These are phyloP conservation scores for Amphicarpaea edgeworthii DNA, from an alignment of 306 rosid species.

Conservation along the genomic window DNA sequence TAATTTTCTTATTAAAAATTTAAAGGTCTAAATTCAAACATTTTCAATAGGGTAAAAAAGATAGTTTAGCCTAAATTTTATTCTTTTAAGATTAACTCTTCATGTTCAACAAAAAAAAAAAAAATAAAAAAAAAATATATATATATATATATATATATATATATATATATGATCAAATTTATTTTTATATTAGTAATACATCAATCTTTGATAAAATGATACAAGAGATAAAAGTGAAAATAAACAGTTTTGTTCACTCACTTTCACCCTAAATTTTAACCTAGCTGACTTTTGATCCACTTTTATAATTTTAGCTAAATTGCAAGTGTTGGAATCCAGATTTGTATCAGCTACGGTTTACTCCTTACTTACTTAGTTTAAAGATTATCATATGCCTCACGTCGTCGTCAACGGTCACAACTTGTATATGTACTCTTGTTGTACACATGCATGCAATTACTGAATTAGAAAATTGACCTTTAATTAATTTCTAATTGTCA, in stretches of 20 bases:
- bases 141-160: too few relatives aligned
- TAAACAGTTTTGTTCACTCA: not conserved
- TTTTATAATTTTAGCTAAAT: not conserved
- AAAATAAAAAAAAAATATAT: too few relatives aligned
- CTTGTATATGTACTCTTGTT: not conserved
- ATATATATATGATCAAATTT: too few relatives aligned
- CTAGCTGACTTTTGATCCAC: not conserved
- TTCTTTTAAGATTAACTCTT: too few relatives aligned
- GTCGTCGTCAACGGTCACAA: not conserved
- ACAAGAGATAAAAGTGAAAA: not conserved
- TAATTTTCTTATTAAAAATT: too few relatives aligned
- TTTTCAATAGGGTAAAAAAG: too few relatives aligned
- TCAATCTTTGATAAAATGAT: not conserved
- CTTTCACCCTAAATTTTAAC: not conserved
- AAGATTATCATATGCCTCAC: not conserved
- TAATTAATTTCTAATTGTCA: not conserved
- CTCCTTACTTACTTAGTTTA: not conserved
- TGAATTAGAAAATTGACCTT: not conserved
- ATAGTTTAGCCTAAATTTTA: too few relatives aligned
- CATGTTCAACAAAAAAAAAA: too few relatives aligned
- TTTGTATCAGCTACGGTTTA: not conserved
- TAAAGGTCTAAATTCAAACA: too few relatives aligned
- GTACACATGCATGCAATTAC: not conserved
- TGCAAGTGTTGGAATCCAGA: constrained; percentile 5
- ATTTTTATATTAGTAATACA: not conserved